Evolutionary conservation across 164 flowering plant genomes (phyloP).

Genomic region (Malania oleifera): DNA sequence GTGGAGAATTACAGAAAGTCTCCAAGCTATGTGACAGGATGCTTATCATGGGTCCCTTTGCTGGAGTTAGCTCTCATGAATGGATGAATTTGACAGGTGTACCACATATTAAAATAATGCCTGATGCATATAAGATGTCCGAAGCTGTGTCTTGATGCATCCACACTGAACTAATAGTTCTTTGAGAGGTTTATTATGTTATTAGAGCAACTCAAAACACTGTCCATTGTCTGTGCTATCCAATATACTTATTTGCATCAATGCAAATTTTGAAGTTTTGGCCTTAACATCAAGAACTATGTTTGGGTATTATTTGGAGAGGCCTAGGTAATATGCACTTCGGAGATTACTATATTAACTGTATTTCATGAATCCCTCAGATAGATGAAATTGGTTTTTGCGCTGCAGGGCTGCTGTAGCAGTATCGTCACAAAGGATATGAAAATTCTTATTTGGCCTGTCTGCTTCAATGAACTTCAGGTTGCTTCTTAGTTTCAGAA

Average conservation of each 20-base stretch:
- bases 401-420: not conserved
- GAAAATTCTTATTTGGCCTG: not conserved
- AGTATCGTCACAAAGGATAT: not conserved
- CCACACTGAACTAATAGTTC: not conserved
- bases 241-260: not conserved
- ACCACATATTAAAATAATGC: slow-evolving; percentile 2
- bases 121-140: slow-evolving; percentile 10
- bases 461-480: too few species aligned
- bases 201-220: not conserved
- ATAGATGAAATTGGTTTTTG: not conserved
- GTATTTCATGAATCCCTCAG: not conserved
- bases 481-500: too few species aligned
- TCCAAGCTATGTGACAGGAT: slow-evolving; percentile 20
- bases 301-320: not conserved
- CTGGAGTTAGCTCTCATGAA: slow-evolving; percentile 7
- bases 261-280: not conserved
- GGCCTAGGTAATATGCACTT: slow-evolving; percentile 2
- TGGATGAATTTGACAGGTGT: slow-evolving; percentile 7
- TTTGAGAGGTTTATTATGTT: not conserved
- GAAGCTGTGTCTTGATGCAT: slow-evolving; percentile 25
- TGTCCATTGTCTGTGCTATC: not conserved
- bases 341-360: not conserved
- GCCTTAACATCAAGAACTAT: not conserved
- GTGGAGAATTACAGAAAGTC: slow-evolving; percentile 17
- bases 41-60: slow-evolving; percentile 14